phyloP scores from a whole-genome alignment of 1,284 basidiomycete genomes.

The Polyporus tsugae region DNA sequence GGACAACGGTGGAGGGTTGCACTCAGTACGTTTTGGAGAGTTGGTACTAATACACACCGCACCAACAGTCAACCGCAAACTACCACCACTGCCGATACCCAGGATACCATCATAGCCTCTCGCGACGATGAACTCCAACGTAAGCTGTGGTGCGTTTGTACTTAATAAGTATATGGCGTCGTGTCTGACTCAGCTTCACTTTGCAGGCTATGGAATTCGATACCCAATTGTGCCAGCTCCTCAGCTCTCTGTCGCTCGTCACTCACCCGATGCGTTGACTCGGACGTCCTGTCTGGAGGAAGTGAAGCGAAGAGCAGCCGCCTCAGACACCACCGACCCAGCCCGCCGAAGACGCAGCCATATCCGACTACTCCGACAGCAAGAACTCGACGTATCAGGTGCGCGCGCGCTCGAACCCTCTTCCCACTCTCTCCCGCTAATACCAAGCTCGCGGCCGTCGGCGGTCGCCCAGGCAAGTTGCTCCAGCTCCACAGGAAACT shows the following conservation, averaged over 20 bases:
- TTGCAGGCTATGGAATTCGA: constrained; percentile 37
- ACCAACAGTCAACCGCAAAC: not conserved
- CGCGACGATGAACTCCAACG: not conserved
- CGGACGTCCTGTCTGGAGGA: constrained; percentile 30
- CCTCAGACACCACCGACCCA: constrained; percentile 13
- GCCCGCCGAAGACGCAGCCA: constrained; percentile 36
- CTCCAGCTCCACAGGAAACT: constrained; percentile 37
- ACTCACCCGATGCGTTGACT: constrained; percentile 21
- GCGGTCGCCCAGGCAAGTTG: constrained; percentile 28
- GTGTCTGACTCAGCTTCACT: not conserved
- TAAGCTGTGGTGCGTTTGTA: not conserved
- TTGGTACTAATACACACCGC: not conserved
- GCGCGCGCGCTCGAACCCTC: constrained; percentile 12
- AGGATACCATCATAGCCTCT: not conserved
- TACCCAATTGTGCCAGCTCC: constrained; percentile 36
- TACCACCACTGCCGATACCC: not conserved
- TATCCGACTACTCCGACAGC: constrained; percentile 40
- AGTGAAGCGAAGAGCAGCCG: constrained; percentile 37
- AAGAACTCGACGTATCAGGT: constrained; percentile 42
- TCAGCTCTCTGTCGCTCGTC: constrained; percentile 36
- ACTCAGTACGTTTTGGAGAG: constrained; percentile 8
- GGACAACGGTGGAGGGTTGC: constrained; percentile 21
- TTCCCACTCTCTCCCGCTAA: not conserved
- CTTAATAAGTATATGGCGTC: too few relatives aligned
- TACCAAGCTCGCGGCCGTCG: too few relatives aligned